Conservation (phyloP, 2,329 filamentous ascomycete species). For the Xylaria sp. region DNA sequence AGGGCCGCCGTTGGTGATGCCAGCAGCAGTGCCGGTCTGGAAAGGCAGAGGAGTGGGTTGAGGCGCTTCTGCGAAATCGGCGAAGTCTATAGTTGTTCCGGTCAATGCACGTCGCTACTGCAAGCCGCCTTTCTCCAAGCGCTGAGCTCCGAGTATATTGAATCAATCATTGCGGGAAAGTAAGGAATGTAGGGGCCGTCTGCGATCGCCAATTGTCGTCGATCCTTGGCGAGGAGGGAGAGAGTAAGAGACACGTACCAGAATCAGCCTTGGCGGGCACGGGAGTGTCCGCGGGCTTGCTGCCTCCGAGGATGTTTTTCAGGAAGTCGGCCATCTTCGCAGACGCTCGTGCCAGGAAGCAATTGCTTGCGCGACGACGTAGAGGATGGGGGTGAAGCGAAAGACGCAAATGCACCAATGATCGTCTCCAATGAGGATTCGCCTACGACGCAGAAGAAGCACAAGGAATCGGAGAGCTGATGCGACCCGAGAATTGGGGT, state of each 20-base stretch:
- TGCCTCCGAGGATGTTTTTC: conserved; percentile 76
- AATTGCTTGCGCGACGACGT: conserved; percentile 40
- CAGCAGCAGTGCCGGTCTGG: conserved; percentile 56
- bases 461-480: conserved; percentile 29
- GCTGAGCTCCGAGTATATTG: neutral
- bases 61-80: conserved; percentile 87
- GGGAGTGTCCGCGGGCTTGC: conserved; percentile 67
- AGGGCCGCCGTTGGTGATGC: conserved; percentile 59
- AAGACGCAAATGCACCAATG: conserved; percentile 25
- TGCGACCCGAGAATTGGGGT: conserved; percentile 34
- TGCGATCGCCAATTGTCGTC: neutral
- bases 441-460: conserved; percentile 25
- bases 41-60: conserved; percentile 68
- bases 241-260: conserved; percentile 61
- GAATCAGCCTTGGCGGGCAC: conserved; percentile 67
- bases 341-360: conserved; percentile 40
- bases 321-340: conserved; percentile 68
- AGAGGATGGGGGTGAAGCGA: conserved; percentile 28
- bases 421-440: conserved; percentile 31
- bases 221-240: conserved; percentile 3
- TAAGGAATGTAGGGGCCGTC: neutral
- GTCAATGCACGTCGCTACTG: conserved; percentile 26
- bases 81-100: conserved; percentile 77
- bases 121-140: neutral
- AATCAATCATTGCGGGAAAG: conserved; percentile 1